These are phyloP conservation scores for Emergomyces orientalis DNA, from an alignment of 2,329 filamentous ascomycete species.

Conservation along the genomic window DNA sequence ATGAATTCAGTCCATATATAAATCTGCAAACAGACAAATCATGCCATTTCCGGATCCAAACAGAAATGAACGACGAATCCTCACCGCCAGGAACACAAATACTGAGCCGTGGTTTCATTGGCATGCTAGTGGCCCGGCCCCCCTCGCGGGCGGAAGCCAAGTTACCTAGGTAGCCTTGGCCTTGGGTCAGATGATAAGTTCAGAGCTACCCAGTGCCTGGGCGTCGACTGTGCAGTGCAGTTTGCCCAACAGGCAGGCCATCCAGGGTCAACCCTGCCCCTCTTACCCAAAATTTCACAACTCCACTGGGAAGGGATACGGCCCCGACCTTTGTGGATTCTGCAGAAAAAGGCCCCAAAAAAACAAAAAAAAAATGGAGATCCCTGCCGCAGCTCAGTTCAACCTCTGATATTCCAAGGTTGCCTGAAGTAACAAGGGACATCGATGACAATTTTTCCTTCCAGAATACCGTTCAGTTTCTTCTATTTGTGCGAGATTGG, in stretches of 20 bases:
- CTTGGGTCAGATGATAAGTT: background rate
- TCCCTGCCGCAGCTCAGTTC: background rate
- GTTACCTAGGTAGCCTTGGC: background rate
- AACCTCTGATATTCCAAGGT: background rate
- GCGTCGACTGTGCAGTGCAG: too few species aligned
- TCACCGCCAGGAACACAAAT: constrained; percentile 5
- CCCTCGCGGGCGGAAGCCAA: background rate
- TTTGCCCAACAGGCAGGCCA: too few species aligned
- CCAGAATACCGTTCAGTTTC: background rate
- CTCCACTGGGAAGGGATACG: background rate
- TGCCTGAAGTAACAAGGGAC: background rate
- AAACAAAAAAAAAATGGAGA: background rate
- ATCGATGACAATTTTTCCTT: background rate
- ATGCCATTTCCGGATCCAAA: background rate
- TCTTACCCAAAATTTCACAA: background rate
- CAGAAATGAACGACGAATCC: background rate
- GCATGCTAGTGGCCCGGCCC: background rate
- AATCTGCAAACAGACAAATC: background rate
- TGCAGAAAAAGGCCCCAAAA: background rate
- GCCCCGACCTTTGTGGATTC: constrained; percentile 1
- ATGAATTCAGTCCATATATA: background rate
- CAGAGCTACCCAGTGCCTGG: background rate
- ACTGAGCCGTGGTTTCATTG: background rate
- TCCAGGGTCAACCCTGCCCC: background rate
- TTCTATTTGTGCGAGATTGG: background rate